A percentile compares a stretch with the other conserved stretches of the same genome.
phyloP scores from a whole-genome alignment of 306 rosid genomes.

The Fragaria iinumae region DNA sequence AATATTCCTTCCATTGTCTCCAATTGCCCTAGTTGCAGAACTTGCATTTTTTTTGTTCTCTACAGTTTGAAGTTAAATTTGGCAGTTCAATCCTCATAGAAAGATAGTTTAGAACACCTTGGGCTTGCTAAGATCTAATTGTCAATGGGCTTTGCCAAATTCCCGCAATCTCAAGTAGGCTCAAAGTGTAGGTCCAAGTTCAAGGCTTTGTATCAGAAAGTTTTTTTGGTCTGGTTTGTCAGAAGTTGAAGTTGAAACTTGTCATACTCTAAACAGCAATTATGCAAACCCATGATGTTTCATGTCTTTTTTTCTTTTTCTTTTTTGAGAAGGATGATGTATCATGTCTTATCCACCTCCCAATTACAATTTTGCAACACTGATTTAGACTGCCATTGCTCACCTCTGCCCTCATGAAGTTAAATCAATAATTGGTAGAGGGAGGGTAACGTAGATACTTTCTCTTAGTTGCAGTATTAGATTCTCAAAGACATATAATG shows the following conservation, averaged over 20 bases:
- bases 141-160: not conserved
- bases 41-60: not conserved
- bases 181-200: not conserved
- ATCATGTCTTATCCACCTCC: not conserved
- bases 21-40: not conserved
- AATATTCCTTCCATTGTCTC: not conserved
- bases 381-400: constrained; percentile 5
- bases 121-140: not conserved
- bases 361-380: not conserved
- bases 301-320: not conserved
- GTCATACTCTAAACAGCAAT: not conserved
- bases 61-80: not conserved
- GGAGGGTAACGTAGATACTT: not conserved
- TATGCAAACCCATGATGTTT: not conserved
- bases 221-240: no score
- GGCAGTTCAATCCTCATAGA: not conserved
- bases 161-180: not conserved
- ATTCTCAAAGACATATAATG: no score
- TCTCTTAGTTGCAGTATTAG: not conserved
- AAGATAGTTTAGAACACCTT: not conserved
- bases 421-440: not conserved
- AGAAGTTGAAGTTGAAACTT: not conserved
- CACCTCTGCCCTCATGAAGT: not conserved
- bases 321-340: no score
- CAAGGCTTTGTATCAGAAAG: not conserved